A percentile compares a stretch with the other conserved stretches of the same genome.
Conservation (phyloP, 805 yeast species). For the Zygosaccharomyces kombuchaensis region DNA sequence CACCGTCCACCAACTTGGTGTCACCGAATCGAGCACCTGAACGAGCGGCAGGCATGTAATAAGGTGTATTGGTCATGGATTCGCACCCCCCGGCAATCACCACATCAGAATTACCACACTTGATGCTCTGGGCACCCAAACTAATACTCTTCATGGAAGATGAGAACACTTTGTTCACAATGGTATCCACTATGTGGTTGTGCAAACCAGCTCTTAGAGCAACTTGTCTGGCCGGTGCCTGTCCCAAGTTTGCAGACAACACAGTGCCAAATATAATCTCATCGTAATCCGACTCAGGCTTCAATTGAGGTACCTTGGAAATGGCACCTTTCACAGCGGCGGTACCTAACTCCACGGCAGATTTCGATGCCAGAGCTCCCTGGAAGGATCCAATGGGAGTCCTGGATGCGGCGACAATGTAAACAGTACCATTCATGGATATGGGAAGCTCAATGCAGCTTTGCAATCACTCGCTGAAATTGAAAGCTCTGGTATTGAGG, state of each 20-base stretch:
- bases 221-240: slow-evolving; percentile 97
- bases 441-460: background rate
- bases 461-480: background rate
- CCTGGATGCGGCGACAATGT: slow-evolving; percentile 87
- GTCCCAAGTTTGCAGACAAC: slow-evolving; percentile 89
- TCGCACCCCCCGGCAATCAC: slow-evolving; percentile 98
- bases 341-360: slow-evolving; percentile 83
- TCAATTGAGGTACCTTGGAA: slow-evolving; percentile 73
- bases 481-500: background rate
- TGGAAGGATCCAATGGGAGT: slow-evolving; percentile 96
- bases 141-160: slow-evolving; percentile 91
- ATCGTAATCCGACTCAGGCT: slow-evolving; percentile 66
- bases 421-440: slow-evolving; percentile 49
- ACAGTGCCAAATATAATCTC: slow-evolving; percentile 93
- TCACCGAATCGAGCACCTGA: slow-evolving; percentile 89
- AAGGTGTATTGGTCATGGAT: slow-evolving; percentile 94
- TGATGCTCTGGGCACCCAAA: slow-evolving; percentile 83
- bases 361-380: slow-evolving; percentile 70
- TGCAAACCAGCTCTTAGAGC: slow-evolving; percentile 87
- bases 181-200: slow-evolving; percentile 75
- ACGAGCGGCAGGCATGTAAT: slow-evolving; percentile 83
- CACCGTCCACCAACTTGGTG: slow-evolving; percentile 72
- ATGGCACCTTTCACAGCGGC: slow-evolving; percentile 89
- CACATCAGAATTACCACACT: slow-evolving; percentile 85
- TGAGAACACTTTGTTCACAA: slow-evolving; percentile 96